These are phyloP conservation scores for Colletotrichum liaoningense DNA, from an alignment of 2,329 filamentous ascomycete genomes.

Conservation along the genomic window DNA sequence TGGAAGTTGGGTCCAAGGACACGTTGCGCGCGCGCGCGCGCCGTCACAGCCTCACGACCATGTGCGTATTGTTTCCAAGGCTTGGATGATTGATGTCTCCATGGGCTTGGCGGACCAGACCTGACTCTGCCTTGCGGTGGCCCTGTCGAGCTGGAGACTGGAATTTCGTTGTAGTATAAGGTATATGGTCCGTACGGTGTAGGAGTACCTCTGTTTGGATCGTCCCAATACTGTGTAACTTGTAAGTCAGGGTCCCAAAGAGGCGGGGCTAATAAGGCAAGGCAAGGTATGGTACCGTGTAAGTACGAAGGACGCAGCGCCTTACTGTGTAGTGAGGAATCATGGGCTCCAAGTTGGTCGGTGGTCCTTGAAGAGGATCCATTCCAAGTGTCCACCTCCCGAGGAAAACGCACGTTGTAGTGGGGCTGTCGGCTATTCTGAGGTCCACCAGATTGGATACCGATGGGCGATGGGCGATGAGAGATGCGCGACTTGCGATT, in stretches of 20 bases:
- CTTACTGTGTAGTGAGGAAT: no score
- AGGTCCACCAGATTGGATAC: not conserved
- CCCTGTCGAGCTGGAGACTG: not conserved
- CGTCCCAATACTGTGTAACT: not conserved
- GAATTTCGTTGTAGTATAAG: not conserved
- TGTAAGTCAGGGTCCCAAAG: not conserved
- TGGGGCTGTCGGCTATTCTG: slow-evolving; percentile 1
- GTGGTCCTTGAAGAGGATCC: not conserved
- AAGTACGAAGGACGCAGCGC: no score
- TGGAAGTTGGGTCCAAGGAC: no score
- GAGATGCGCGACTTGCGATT: not conserved
- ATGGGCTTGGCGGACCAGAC: not conserved
- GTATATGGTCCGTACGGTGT: no score
- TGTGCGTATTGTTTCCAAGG: no score
- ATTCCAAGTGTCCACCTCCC: slow-evolving; percentile 7
- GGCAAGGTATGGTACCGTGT: no score
- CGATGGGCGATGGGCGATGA: not conserved
- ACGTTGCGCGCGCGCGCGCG: no score
- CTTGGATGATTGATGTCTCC: not conserved
- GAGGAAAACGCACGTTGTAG: not conserved
- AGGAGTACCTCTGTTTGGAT: not conserved
- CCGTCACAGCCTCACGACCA: no score
- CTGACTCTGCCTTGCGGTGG: not conserved
- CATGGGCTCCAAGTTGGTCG: not conserved
- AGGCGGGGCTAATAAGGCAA: not conserved